Percentiles rank a stretch among this genome's conserved stretches.
Evolutionary conservation across 2,329 filamentous ascomycete genomes (phyloP).

Genomic region (Lecanoromycetidae sp.): DNA sequence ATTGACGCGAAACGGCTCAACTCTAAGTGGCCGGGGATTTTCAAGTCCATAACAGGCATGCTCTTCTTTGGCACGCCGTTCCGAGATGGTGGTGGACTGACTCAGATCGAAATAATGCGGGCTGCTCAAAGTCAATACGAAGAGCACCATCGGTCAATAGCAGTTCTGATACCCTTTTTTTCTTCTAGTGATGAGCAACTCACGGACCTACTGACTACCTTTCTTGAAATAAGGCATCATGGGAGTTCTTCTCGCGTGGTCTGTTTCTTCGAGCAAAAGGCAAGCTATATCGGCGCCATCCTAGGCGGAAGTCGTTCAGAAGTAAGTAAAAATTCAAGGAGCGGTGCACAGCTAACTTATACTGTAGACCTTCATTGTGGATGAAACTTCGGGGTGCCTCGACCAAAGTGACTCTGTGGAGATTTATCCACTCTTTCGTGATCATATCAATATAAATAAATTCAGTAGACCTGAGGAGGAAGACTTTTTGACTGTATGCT

Average conservation of each 20-base stretch:
- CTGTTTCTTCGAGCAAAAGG: background rate
- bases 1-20: background rate
- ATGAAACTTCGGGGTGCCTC: background rate
- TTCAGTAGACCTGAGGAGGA: slow-evolving; percentile 19
- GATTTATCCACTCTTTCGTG: slow-evolving; percentile 20
- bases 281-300: background rate
- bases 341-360: background rate
- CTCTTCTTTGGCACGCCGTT: background rate
- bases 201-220: background rate
- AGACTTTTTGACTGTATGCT: slow-evolving; percentile 20
- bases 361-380: background rate
- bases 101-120: background rate
- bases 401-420: background rate
- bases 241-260: background rate
- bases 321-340: background rate
- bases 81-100: background rate
- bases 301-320: background rate
- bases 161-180: background rate
- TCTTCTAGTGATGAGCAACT: background rate
- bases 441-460: slow-evolving; percentile 22
- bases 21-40: background rate
- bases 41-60: background rate
- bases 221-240: background rate
- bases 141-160: background rate
- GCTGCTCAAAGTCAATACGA: background rate